phyloP scores from a whole-genome alignment of 2,329 filamentous ascomycete species.

The Curvularia sp. region DNA sequence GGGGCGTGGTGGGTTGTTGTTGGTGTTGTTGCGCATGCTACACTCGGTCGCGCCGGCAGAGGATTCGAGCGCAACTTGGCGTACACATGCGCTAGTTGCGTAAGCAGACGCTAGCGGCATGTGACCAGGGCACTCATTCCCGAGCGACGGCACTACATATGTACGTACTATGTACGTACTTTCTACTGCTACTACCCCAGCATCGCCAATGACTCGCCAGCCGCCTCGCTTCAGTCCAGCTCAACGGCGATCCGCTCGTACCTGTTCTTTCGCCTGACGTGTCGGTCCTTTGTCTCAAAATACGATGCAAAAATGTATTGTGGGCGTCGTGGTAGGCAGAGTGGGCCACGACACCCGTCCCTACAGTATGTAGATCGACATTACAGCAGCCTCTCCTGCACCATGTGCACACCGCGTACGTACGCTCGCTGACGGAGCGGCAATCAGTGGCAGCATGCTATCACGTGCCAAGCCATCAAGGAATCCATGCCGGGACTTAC shows the following conservation, averaged over 20 bases:
- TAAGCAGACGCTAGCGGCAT: constrained; percentile 12
- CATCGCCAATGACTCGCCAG: constrained; percentile 21
- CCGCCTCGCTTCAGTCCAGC: constrained; percentile 25
- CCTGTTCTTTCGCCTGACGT: constrained; percentile 20
- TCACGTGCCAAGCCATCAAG: constrained; percentile 24
- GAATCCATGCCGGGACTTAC: constrained; percentile 29
- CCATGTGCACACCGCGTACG: constrained; percentile 19
- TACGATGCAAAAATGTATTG: constrained; percentile 13
- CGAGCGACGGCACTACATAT: neutral
- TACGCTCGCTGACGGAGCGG: constrained; percentile 23
- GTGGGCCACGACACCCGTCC: constrained; percentile 19
- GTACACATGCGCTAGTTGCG: constrained; percentile 1
- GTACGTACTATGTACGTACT: neutral
- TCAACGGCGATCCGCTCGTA: constrained; percentile 26
- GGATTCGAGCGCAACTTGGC: constrained; percentile 5
- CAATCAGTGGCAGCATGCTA: constrained; percentile 28
- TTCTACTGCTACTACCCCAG: constrained; percentile 10
- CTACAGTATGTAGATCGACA: constrained; percentile 23
- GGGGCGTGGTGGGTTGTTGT: neutral
- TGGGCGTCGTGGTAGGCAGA: constrained; percentile 17
- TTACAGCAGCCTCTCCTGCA: constrained; percentile 24
- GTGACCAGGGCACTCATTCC: constrained; percentile 10
- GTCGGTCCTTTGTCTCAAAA: constrained; percentile 21
- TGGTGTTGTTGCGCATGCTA: constrained; percentile 7
- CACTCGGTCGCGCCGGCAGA: constrained; percentile 13